Evolutionary conservation across 495 filamentous ascomycete species (phyloP).

Genomic region (Hypoxylon crocopeplum): DNA sequence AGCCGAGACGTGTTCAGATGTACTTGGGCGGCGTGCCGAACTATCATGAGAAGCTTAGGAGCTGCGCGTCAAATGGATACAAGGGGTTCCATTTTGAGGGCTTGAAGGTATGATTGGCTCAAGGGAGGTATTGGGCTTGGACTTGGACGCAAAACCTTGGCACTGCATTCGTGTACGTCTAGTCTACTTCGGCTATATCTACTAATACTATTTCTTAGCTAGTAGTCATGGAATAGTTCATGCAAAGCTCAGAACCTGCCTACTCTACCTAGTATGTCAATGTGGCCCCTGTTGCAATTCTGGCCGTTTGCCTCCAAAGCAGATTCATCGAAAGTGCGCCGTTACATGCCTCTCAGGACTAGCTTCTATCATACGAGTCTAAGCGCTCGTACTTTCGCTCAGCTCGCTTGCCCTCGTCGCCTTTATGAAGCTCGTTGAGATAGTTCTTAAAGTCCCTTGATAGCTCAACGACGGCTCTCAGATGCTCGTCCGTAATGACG

Average conservation of each 20-base stretch:
- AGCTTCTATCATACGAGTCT: slow-evolving; percentile 21
- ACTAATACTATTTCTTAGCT: not conserved
- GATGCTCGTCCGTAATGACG: no score
- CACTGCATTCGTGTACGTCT: not conserved
- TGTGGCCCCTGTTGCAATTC: no score
- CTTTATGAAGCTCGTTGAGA: slow-evolving; percentile 26
- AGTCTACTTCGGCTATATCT: no score
- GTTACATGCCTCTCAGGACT: not conserved
- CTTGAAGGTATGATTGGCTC: slow-evolving; percentile 10
- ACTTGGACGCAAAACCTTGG: not conserved
- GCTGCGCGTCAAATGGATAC: slow-evolving; percentile 29
- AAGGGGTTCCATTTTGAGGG: slow-evolving; percentile 29
- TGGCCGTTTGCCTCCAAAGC: no score
- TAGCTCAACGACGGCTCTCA: no score
- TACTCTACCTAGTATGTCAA: no score
- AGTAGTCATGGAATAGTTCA: no score
- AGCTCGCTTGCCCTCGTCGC: slow-evolving; percentile 18
- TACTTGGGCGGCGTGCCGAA: slow-evolving; percentile 50
- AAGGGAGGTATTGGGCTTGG: not conserved
- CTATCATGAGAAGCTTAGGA: slow-evolving; percentile 28
- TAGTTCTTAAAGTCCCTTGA: slow-evolving; percentile 40
- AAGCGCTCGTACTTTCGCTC: slow-evolving; percentile 16
- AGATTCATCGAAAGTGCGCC: no score
- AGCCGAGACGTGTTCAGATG: slow-evolving; percentile 47
- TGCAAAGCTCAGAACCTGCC: no score